These are phyloP conservation scores for Neolentinus lepideus DNA, from an alignment of 1,284 basidiomycete species.

Conservation along the genomic window DNA sequence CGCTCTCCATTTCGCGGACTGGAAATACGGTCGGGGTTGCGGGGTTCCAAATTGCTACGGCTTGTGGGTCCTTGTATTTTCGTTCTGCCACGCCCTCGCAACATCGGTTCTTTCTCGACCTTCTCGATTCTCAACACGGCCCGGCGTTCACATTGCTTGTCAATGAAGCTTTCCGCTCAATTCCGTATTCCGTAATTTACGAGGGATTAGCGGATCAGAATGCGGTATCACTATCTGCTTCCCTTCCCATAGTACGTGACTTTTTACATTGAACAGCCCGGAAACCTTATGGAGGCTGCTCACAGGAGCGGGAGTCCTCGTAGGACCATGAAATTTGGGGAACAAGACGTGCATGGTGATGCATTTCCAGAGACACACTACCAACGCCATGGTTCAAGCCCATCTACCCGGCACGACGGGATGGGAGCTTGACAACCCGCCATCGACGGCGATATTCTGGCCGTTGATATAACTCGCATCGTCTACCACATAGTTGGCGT, in stretches of 20 bases:
- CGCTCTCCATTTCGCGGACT: neutral
- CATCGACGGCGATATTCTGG: conserved; percentile 83
- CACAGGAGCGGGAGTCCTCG: too few species aligned
- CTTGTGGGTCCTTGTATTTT: neutral
- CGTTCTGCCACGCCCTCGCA: neutral
- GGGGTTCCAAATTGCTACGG: neutral
- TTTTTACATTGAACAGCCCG: too few species aligned
- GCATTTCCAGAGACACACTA: too few species aligned
- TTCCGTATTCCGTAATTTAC: too few species aligned
- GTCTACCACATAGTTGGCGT: conserved; percentile 36
- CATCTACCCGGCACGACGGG: conserved; percentile 67
- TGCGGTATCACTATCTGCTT: neutral
- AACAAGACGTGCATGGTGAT: neutral
- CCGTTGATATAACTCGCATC: conserved; percentile 93
- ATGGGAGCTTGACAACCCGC: conserved; percentile 70
- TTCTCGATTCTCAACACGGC: too few species aligned
- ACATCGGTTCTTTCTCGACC: neutral
- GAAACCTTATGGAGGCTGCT: too few species aligned
- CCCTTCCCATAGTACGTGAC: neutral
- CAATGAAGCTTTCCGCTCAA: too few species aligned
- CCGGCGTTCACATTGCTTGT: too few species aligned
- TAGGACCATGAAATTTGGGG: neutral
- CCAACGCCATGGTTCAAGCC: conserved; percentile 30
- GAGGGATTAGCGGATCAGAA: neutral
- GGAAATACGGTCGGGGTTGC: neutral